phyloP scores from a whole-genome alignment of 2,329 filamentous ascomycete genomes.

The Fusarium xylarioides region DNA sequence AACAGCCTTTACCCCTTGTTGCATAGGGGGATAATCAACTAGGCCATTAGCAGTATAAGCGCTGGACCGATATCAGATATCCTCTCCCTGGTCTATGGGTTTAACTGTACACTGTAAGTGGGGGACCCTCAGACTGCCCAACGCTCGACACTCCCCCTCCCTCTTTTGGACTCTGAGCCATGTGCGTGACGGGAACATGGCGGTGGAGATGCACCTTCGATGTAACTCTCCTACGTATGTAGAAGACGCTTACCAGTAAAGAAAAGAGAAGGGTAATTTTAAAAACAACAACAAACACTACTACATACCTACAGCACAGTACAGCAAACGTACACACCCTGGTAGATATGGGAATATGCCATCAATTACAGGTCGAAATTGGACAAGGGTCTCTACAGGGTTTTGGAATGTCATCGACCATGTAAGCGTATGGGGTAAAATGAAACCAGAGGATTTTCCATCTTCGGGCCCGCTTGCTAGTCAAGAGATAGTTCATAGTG shows the following conservation, averaged over 20 bases:
- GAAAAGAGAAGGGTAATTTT: not conserved
- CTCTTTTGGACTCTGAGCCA: not conserved
- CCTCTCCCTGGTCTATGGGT: not conserved
- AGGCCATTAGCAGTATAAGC: not conserved
- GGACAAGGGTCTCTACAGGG: constrained; percentile 18
- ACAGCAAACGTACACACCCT: constrained; percentile 5
- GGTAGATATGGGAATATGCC: not conserved
- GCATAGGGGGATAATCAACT: constrained; percentile 7
- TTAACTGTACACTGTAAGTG: not conserved
- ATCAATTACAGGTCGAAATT: constrained; percentile 13
- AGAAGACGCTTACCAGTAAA: not conserved
- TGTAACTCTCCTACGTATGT: constrained; percentile 2
- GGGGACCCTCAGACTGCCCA: not conserved
- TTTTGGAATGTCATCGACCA: constrained; percentile 22
- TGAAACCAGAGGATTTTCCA: constrained; percentile 9
- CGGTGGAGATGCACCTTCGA: constrained; percentile 11
- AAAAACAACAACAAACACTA: not conserved
- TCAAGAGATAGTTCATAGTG: not conserved
- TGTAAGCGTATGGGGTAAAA: constrained; percentile 27
- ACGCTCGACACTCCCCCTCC: constrained; percentile 14
- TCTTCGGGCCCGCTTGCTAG: not conserved
- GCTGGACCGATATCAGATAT: not conserved
- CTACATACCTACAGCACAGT: not conserved
- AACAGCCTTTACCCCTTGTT: not conserved
- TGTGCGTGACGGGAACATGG: constrained; percentile 20